Base-by-base conservation (phyloP, 108 stramenopile genomes). In the Cafeteria roenbergensis region DNA sequence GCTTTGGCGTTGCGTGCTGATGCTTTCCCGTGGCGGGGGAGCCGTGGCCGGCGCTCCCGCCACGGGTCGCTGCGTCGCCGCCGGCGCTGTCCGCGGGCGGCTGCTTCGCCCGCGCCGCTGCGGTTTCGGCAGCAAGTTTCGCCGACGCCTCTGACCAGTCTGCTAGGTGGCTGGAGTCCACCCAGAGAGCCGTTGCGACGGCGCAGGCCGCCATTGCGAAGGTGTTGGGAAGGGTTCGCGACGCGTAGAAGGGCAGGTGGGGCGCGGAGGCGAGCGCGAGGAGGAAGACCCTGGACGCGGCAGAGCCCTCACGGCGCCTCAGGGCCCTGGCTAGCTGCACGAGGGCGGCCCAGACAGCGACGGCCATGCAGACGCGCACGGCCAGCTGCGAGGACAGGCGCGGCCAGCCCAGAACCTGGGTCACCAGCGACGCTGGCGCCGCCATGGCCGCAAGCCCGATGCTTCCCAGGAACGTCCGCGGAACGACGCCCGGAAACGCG, bases 181-280 rank as follows among this genome's bases (percentile, higher is more conserved):
- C 69, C 90, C 87, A 90, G 65, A 63, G 73, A 21, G 87, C 78
- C 52, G 81, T 86, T 1, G 81, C 78, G 58, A 84, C 79, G 21
- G 84, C 67, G 9, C 79, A 69, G 27, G 92, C n/a, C n/a, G n/a
- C n/a, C n/a, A n/a, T n/a, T n/a, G 97, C 94, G 77, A 94, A 93
- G 29, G 87, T 86, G 72, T 99, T 99, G 62, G 94, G 94, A 32
- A 99, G 81, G 73, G 92, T 82, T 3, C 97, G 85, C 64, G 86
- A 86, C 9, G 88, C 74, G 73, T 99, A 99, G 71, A 93, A 99
- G 24, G 86, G 86, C 9, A 94, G 83, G 74, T 99, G 97, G 63
- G 94, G 94, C 78, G 93, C 92, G 62, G 72, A 72, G 34, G 83
- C 84, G 22, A 84, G 85, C 24, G 90, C 68, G 26, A 88, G 64